A percentile compares a stretch with the other conserved stretches of the same genome.
Evolutionary conservation across 2,329 filamentous ascomycete species (phyloP).

Genomic region (Hortaea sp.): DNA sequence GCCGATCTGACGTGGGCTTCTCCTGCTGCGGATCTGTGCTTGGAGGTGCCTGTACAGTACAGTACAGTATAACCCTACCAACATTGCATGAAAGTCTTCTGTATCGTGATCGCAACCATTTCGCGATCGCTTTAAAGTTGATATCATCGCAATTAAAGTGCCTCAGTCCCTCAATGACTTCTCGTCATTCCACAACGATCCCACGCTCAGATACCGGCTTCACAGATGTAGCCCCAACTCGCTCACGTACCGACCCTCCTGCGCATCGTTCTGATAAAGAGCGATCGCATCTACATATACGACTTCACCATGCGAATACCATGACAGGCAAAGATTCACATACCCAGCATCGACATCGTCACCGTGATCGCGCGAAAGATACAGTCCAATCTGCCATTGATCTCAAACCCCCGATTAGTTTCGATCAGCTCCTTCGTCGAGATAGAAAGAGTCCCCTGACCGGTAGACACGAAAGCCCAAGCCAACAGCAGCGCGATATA

Average conservation of each 20-base stretch:
- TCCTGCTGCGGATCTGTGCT: no score
- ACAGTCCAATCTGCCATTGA: slow-evolving; percentile 36
- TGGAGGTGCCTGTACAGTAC: no score
- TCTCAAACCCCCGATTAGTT: slow-evolving; percentile 34
- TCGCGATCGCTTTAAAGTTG: no score
- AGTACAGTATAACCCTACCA: no score
- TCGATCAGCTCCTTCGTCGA: slow-evolving; percentile 31
- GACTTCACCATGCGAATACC: slow-evolving; percentile 7
- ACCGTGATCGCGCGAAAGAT: slow-evolving; percentile 24
- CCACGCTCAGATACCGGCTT: slow-evolving; percentile 4
- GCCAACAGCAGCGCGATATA: slow-evolving; percentile 5
- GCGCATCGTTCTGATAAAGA: slow-evolving; percentile 1
- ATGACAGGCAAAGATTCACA: slow-evolving; percentile 2
- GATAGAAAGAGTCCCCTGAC: slow-evolving; percentile 19
- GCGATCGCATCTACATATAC: slow-evolving; percentile 3
- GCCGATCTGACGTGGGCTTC: no score
- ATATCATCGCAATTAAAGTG: no score
- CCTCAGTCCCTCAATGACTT: background rate
- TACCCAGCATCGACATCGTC: background rate
- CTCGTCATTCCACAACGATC: background rate
- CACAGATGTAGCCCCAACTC: slow-evolving; percentile 2
- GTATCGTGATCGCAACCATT: no score
- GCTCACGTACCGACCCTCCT: slow-evolving; percentile 8
- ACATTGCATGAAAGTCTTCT: no score
- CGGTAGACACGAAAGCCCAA: slow-evolving; percentile 13